Base-by-base conservation (phyloP, 192 early-diverging fungal species). In the Geranomyces variabilis region DNA sequence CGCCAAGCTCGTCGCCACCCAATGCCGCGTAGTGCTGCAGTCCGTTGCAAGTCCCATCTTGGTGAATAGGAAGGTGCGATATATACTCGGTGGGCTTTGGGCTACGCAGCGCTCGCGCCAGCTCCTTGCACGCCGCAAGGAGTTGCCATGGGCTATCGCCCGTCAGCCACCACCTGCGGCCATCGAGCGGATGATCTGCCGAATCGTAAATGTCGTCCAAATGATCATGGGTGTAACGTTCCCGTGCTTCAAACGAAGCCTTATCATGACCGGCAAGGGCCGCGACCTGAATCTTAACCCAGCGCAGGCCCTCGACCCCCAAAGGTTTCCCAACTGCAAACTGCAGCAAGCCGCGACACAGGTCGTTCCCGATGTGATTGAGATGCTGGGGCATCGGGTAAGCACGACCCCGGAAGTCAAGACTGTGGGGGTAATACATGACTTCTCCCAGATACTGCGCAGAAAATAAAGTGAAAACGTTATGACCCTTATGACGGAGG, bases 1-100 rank as follows among this genome's bases (percentile, higher is more conserved):
- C 97, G 48, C 95, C 95, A 36, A 86, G 84, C 33, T 82, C 77
- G 75, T 99, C 97, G 70, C 94, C 93, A 58, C 95, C 96, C 64
- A 99, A 81, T 1, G 97, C 95, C 2, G 97, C 97, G 75, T 97
- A 97, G 81, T 99, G 97, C 85, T 99, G 97, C 66, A 99, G 81
- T 13, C 97, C 97, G 69, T 97, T 97, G 80, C 97, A 99, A 0
- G 94, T 95, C 30, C 95, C 97, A 76, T 99, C 97, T 76, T 96
- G 95, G 78, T 99, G 96, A 19, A 99, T 84, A 12, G 94, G 95
- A 53, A 97, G 76, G 15, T 84, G 76, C 55, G 90, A 93, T 45
- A 83, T 72, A 69, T 87, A 96, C 31, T 78, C 76, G 24, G 81
- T 80, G 0, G 96, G 94, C 22, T 94, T 76, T 6, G 88, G 83